Conservation (phyloP, 371 early-diverging fungal species). For the Saksenaea vasiformis region DNA sequence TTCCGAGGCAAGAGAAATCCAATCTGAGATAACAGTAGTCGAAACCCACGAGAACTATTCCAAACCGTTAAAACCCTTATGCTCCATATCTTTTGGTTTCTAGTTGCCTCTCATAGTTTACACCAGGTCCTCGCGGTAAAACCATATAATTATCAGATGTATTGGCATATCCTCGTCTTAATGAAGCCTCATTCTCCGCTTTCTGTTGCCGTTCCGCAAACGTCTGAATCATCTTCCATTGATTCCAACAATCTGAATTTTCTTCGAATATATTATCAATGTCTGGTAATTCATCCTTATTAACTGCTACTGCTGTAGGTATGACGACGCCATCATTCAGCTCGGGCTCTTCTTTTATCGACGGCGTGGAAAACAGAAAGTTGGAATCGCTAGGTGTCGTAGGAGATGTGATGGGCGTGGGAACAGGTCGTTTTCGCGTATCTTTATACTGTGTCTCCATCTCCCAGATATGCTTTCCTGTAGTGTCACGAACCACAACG, state of each 20-base stretch:
- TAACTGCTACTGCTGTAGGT: slow-evolving; percentile 21
- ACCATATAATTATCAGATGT: slow-evolving; percentile 9
- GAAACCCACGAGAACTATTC: slow-evolving; percentile 51
- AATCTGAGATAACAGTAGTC: slow-evolving; percentile 66
- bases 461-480: slow-evolving; percentile 75
- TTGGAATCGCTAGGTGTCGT: not conserved
- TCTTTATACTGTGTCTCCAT: slow-evolving; percentile 55
- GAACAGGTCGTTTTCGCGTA: slow-evolving; percentile 1
- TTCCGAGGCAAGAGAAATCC: slow-evolving; percentile 65
- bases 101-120: slow-evolving; percentile 27
- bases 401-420: slow-evolving; percentile 11
- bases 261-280: slow-evolving; percentile 39
- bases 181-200: slow-evolving; percentile 13
- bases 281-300: slow-evolving; percentile 42
- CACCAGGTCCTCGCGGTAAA: slow-evolving; percentile 18
- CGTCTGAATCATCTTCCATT: slow-evolving; percentile 31
- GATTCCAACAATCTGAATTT: slow-evolving; percentile 32
- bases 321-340: not conserved
- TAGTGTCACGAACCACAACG: slow-evolving; percentile 66
- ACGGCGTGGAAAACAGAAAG: slow-evolving; percentile 1
- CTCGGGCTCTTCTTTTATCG: slow-evolving; percentile 7
- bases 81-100: not conserved
- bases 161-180: not conserved
- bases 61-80: too few relatives aligned
- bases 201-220: slow-evolving; percentile 34